Evolutionary conservation across 352 stramenopile genomes (phyloP), one percentile per base, ranked within the genome.

Genomic region (Pythium guiyangense): DNA sequence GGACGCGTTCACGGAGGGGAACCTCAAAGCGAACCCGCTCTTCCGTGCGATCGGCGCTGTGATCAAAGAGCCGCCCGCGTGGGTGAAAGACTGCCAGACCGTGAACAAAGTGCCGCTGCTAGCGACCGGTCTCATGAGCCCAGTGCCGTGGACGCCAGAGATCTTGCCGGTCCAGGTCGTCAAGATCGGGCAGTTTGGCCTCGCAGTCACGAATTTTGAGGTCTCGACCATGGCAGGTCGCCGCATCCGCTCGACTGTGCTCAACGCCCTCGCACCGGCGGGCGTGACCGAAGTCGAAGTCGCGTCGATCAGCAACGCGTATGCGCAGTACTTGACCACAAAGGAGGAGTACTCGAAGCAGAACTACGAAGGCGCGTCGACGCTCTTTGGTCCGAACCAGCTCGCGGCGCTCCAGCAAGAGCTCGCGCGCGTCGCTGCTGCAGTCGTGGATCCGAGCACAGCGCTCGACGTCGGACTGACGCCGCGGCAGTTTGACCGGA

Each of bases 291-390:
- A 86, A 52, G 72, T 86, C 2, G 77, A 84, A 51, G n/a, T 89
- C 26, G 66, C 62, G 6, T 57, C 74, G 3, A 61, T 84, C 48
- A 81, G 62, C 39, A 90, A 90, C 57, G 75, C 57, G 0, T 90
- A 90, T 53, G 67, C 72, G n/a, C 63, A 71, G 34, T 90, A 90
- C 56, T 59, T 86, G 48, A 84, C 79, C 25, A 90, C 80, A 0
- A 61, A 57, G 6, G 79, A 88, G 29, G n/a, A n/a, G n/a, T n/a
- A n/a, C n/a, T n/a, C n/a, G n/a, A n/a, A n/a, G n/a, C n/a, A n/a
- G n/a, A n/a, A n/a, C n/a, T n/a, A n/a, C n/a, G n/a, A n/a, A n/a
- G n/a, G n/a, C n/a, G n/a, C n/a, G n/a, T n/a, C n/a, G n/a, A n/a
- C n/a, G n/a, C n/a, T n/a, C n/a, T n/a, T n/a, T n/a, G n/a, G n/a